Base-by-base conservation (phyloP, 306 rosid genomes). In the Hippophae tibetana region DNA sequence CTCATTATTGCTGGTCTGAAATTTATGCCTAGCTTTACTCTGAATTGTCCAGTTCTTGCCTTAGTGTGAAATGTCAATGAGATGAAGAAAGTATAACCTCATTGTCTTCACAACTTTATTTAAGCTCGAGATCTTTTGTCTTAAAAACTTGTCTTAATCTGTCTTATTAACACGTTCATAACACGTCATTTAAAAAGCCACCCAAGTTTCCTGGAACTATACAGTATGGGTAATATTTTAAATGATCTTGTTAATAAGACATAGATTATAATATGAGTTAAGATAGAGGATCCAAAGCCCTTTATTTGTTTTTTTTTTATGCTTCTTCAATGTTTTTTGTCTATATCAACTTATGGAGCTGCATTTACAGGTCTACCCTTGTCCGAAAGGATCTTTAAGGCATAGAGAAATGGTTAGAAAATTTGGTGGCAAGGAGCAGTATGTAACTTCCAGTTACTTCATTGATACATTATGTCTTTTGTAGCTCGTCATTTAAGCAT, bases 381-480 rank as follows among this genome's bases (percentile, higher is more conserved):
- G 97, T 79, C 97, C 97, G 43, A 90, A 86, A 70, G 97, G 95
- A 64, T 90, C 97, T 38, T 50, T 76, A 64, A 82, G 90, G 68
- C 90, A 90, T 66, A 81, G 95, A 72, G 88, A 90, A 47, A 74
- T 80, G 69, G 97, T 90, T 61, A 80, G 79, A 66, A 72, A 61
- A 72, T 63, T 56, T 13, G 94, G 97, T 61, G 97, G 97, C 73
- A 84, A 84, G 75, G 90, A 90, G 77, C 93, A 71, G 97, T 90
- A 84, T 26, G 97, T 64, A 69, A 59, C 67, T 80, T 73, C 66
- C 38, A 2, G 4, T 4, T 31, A 31, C 38, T 58, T 73, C 56
- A 14, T 61, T 43, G 8, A 56, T 51, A 69, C 59, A 47, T 56
- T 44, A 42, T 52, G 6, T 31, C 38, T 43, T 46, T 25, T 25